These are phyloP conservation scores for Calonectria fujianensis DNA, from an alignment of 2,329 filamentous ascomycete species.

Conservation along the genomic window DNA sequence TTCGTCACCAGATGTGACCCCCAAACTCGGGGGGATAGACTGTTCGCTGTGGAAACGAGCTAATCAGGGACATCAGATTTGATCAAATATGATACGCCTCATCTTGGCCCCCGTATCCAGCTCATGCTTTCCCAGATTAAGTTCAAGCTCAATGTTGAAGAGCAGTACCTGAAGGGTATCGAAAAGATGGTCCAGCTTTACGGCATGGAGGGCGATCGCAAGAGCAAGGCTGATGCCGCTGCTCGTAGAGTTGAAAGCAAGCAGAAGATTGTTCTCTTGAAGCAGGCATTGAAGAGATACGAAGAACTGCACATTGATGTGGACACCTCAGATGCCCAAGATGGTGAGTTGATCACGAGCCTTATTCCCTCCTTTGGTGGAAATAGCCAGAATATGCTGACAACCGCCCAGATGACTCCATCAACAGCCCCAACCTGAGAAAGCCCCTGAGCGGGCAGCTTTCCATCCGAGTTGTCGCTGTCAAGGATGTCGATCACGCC, in stretches of 20 bases:
- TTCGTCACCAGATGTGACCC: conserved; percentile 66
- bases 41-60: conserved; percentile 30
- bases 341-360: conserved; percentile 76
- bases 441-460: conserved; percentile 97
- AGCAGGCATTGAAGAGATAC: conserved; percentile 96
- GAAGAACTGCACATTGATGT: conserved; percentile 98
- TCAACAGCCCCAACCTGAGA: conserved; percentile 94
- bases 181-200: conserved; percentile 99
- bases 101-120: conserved; percentile 97
- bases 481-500: conserved; percentile 96
- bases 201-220: conserved; percentile 96
- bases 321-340: conserved; percentile 83
- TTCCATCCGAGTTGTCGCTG: conserved; percentile 88
- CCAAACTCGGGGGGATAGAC: conserved; percentile 25
- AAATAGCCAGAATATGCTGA: conserved; percentile 43
- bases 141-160: conserved; percentile 98
- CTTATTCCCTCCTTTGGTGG: background rate
- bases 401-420: conserved; percentile 85
- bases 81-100: conserved; percentile 98
- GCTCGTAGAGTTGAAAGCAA: conserved; percentile 94
- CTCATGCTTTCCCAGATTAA: conserved; percentile 99
- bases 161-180: conserved; percentile 98
- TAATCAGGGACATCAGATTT: conserved; percentile 77
- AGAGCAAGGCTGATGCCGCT: conserved; percentile 95
- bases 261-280: conserved; percentile 96